These are phyloP conservation scores for Huntiella abstrusa DNA, from an alignment of 2,329 filamentous ascomycete genomes.

Conservation along the genomic window DNA sequence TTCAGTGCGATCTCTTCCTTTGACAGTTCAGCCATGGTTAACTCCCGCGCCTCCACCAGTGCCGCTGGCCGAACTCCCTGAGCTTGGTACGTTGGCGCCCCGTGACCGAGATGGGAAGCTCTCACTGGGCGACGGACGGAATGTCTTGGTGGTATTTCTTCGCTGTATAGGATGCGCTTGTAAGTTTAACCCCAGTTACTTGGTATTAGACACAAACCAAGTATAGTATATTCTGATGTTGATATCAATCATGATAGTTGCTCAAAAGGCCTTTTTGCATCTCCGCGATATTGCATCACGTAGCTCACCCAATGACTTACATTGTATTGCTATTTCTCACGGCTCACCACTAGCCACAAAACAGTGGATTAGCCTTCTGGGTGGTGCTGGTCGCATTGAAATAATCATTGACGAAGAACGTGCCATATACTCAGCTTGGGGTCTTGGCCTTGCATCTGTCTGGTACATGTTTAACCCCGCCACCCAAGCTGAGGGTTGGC, in stretches of 20 bases:
- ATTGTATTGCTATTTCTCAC: conserved; percentile 41
- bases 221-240: too few species aligned
- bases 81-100: conserved; percentile 29
- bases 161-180: conserved; percentile 38
- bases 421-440: conserved; percentile 39
- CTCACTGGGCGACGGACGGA: conserved; percentile 24
- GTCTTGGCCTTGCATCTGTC: conserved; percentile 30
- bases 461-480: conserved; percentile 36
- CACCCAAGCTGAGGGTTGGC: conserved; percentile 32
- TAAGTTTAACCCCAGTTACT: conserved; percentile 18
- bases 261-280: conserved; percentile 36
- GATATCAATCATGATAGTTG: conserved; percentile 21
- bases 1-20: conserved; percentile 28
- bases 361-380: conserved; percentile 38
- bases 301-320: conserved; percentile 25
- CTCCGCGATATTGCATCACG: conserved; percentile 35
- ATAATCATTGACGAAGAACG: conserved; percentile 37
- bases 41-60: conserved; percentile 32
- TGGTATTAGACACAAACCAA: neutral
- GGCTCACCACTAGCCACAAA: conserved; percentile 35
- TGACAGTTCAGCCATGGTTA: conserved; percentile 35
- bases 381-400: conserved; percentile 36
- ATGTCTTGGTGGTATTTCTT: conserved; percentile 31
- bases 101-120: conserved; percentile 27
- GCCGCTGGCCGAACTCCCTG: conserved; percentile 25